Evolutionary conservation across 371 early-diverging fungal species (phyloP).

Genomic region (Lichtheimia ornata): DNA sequence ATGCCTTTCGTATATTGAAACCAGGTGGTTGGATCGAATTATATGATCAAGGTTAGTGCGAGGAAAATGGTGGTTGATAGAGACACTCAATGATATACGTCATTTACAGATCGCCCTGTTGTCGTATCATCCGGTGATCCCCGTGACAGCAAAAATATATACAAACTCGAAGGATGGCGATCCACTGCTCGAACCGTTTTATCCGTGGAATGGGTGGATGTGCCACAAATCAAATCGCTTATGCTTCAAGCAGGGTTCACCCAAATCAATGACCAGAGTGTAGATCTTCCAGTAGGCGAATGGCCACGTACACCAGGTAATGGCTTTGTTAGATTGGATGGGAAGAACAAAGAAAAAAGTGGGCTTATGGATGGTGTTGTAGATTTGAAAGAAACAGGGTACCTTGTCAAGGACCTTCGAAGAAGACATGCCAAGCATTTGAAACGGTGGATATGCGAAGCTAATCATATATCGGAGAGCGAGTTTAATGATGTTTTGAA

Average conservation of each 20-base stretch:
- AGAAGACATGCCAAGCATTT: background rate
- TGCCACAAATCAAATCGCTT: background rate
- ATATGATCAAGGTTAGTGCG: constrained; percentile 2
- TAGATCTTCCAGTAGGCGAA: constrained; percentile 11
- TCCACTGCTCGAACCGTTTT: background rate
- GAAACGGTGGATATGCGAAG: constrained; percentile 1
- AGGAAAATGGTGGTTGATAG: background rate
- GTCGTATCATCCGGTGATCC: background rate
- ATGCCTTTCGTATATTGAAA: background rate
- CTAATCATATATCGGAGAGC: background rate
- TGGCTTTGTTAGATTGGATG: background rate
- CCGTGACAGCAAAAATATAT: background rate
- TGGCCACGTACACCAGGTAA: constrained; percentile 8
- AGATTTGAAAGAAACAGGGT: constrained; percentile 9
- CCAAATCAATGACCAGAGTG: background rate
- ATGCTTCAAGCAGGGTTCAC: background rate
- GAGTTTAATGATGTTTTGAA: background rate
- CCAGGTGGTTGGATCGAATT: constrained; percentile 13
- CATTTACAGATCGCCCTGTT: constrained; percentile 1
- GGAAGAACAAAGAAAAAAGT: too few species aligned
- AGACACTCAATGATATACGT: background rate
- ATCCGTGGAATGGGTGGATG: background rate
- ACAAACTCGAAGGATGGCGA: constrained; percentile 3
- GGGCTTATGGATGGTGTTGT: background rate
- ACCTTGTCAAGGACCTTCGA: constrained; percentile 4